phyloP scores from a whole-genome alignment of 129 eudicot genomes.

The Ambrosia artemisiifolia region DNA sequence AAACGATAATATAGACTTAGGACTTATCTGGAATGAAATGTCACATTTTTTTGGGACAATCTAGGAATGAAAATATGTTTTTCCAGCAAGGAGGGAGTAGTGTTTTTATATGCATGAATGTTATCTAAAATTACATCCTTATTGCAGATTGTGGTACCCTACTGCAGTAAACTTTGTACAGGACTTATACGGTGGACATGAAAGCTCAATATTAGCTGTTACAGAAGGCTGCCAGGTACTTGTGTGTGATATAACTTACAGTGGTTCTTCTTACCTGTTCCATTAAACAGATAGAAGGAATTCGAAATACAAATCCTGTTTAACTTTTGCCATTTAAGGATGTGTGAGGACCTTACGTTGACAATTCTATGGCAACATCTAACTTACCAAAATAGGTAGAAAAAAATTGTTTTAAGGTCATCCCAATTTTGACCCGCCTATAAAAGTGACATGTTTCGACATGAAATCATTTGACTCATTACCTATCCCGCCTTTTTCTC shows the following conservation, averaged over 20 bases:
- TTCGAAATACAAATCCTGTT: not conserved
- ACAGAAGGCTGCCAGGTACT: slow-evolving; percentile 90
- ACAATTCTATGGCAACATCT: not conserved
- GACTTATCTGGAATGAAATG: not conserved
- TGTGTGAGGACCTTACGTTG: not conserved
- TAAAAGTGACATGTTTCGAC: not conserved
- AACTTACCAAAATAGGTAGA: not conserved
- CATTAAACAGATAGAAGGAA: not conserved
- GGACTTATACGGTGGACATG: slow-evolving; percentile 39
- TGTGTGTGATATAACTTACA: not conserved
- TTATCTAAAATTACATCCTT: slow-evolving; percentile 14
- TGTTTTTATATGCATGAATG: not conserved
- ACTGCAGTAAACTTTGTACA: slow-evolving; percentile 54
- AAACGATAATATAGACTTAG: not conserved
- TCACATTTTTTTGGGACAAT: not conserved
- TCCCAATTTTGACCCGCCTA: not conserved
- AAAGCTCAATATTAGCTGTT: slow-evolving; percentile 63
- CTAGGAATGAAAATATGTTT: not conserved
- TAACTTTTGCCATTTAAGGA: not conserved
- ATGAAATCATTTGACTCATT: not conserved
- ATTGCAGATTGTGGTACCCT: slow-evolving; percentile 77
- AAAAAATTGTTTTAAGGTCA: not conserved
- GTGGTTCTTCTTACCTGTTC: not conserved
- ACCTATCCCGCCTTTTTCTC: not conserved
- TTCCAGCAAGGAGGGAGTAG: not conserved